These are phyloP conservation scores for Evernia prunastri DNA, from an alignment of 495 filamentous ascomycete species.

Conservation along the genomic window DNA sequence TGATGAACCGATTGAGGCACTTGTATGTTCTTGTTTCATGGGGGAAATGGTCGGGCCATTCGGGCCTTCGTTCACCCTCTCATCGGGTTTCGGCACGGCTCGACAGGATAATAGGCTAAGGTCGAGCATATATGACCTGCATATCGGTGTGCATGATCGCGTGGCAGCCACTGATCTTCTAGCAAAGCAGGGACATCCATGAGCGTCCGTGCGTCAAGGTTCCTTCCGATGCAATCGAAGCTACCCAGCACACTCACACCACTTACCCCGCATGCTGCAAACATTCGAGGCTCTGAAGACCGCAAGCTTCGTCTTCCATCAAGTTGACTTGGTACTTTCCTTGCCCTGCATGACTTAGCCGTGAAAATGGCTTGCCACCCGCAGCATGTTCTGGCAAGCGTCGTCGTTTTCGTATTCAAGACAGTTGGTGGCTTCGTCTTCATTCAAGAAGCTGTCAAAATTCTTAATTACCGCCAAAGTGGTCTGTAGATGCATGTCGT, in stretches of 20 bases:
- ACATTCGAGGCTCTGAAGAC: not conserved
- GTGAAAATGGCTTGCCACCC: not conserved
- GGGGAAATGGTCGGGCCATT: not conserved
- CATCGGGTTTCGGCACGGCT: slow-evolving; percentile 2
- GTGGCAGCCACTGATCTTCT: slow-evolving; percentile 16
- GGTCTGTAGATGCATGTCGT: not conserved
- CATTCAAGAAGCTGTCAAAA: not conserved
- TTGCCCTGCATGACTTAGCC: not conserved
- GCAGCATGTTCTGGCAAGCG: not conserved
- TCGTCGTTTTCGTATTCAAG: not conserved
- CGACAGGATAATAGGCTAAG: not conserved
- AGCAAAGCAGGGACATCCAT: slow-evolving; percentile 1
- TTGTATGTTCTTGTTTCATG: not conserved
- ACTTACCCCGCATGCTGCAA: slow-evolving; percentile 1
- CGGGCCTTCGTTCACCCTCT: not conserved
- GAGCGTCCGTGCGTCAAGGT: slow-evolving; percentile 15
- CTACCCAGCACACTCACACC: not conserved
- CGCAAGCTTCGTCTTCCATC: not conserved
- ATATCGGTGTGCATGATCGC: slow-evolving; percentile 12
- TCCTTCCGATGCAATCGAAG: slow-evolving; percentile 2
- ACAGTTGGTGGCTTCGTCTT: not conserved
- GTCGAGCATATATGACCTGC: slow-evolving; percentile 11
- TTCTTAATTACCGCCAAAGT: not conserved
- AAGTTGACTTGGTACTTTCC: not conserved
- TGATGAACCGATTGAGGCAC: not conserved